Conservation (phyloP, 2,329 filamentous ascomycete species). For the Xylaria sp. region DNA sequence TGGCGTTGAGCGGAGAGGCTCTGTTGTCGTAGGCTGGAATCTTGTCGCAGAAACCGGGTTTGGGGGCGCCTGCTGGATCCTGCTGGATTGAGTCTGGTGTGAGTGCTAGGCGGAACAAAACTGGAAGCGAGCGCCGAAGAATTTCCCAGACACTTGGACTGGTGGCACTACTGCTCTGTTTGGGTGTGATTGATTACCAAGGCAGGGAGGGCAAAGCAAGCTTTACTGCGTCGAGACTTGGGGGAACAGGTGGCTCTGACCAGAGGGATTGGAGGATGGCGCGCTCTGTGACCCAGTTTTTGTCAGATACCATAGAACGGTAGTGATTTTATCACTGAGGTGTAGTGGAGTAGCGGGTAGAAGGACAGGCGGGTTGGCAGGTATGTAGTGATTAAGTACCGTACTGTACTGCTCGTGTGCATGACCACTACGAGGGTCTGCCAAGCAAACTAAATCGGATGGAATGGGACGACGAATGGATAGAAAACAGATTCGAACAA, state of each 20-base stretch:
- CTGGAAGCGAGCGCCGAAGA: constrained; percentile 52
- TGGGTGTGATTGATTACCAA: constrained; percentile 39
- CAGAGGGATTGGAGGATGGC: constrained; percentile 25
- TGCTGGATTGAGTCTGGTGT: constrained; percentile 62
- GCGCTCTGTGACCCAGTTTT: constrained; percentile 33
- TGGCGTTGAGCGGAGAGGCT: constrained; percentile 66
- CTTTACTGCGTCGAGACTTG: constrained; percentile 29
- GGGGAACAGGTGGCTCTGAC: constrained; percentile 26
- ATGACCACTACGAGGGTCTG: constrained; percentile 3
- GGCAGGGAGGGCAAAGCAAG: constrained; percentile 34
- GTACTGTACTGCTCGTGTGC: constrained; percentile 8
- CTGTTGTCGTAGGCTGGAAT: constrained; percentile 57
- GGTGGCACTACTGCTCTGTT: constrained; percentile 38
- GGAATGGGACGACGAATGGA: neutral
- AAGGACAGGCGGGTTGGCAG: constrained; percentile 11
- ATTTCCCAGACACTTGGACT: constrained; percentile 44
- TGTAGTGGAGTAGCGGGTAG: constrained; percentile 14
- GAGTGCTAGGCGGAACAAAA: constrained; percentile 56
- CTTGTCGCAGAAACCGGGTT: constrained; percentile 67
- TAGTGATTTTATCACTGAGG: constrained; percentile 30
- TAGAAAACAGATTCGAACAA: constrained; percentile 1
- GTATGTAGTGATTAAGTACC: constrained; percentile 3
- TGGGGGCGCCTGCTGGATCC: constrained; percentile 58
- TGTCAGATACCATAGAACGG: constrained; percentile 34
- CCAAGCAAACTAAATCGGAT: constrained; percentile 5